These are phyloP conservation scores for Fusarium verticillioides DNA, from an alignment of 2,329 filamentous ascomycete genomes.

Conservation along the genomic window DNA sequence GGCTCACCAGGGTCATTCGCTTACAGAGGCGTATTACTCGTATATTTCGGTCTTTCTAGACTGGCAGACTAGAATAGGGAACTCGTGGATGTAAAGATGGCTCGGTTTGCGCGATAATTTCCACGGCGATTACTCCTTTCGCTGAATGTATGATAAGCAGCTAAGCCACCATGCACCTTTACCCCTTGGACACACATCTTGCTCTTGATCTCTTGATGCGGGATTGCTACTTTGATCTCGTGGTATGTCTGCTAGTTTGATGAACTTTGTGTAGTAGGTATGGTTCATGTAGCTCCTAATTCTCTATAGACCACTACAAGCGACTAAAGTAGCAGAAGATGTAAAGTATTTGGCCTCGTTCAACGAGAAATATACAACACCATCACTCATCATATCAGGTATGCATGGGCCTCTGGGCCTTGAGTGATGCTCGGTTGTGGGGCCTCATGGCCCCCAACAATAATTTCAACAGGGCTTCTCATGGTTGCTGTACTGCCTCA, in stretches of 20 bases:
- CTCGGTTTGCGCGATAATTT: accelerated
- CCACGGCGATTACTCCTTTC: neutral
- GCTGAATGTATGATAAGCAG: neutral
- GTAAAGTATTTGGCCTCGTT: neutral
- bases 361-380: neutral
- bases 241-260: neutral
- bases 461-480: neutral
- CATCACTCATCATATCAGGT: neutral
- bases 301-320: neutral
- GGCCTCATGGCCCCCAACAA: neutral
- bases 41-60: neutral
- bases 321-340: neutral
- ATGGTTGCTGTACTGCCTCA: neutral
- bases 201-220: accelerated
- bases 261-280: neutral
- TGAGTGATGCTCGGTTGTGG: neutral
- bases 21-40: neutral
- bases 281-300: neutral
- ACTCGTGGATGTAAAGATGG: neutral
- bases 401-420: neutral
- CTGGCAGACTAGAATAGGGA: neutral
- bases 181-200: neutral
- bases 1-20: neutral
- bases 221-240: neutral
- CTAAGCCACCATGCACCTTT: neutral